Percentiles rank a stretch among this genome's conserved stretches.
Evolutionary conservation across 192 early-diverging fungal species (phyloP).

Genomic region (Backusella australiensis): DNA sequence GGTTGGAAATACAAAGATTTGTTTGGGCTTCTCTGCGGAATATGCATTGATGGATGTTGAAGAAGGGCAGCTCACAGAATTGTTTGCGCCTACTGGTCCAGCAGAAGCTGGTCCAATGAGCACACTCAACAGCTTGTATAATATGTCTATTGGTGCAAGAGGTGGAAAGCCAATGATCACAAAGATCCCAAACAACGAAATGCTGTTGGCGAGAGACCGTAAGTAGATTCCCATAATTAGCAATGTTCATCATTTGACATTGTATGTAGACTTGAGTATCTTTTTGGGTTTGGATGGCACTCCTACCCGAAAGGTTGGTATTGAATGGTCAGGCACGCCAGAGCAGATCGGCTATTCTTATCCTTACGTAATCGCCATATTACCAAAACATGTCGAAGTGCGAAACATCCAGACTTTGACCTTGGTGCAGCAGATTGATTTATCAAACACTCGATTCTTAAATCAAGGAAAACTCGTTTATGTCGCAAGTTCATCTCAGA

Average conservation of each 20-base stretch:
- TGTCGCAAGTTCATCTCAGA: slow-evolving; percentile 59
- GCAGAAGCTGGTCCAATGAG: slow-evolving; percentile 42
- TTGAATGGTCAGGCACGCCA: slow-evolving; percentile 60
- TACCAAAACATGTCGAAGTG: slow-evolving; percentile 75
- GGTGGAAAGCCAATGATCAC: slow-evolving; percentile 58
- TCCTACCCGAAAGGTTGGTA: slow-evolving; percentile 56
- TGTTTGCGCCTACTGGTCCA: slow-evolving; percentile 49
- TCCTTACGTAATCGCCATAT: slow-evolving; percentile 73
- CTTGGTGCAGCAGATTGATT: slow-evolving; percentile 77
- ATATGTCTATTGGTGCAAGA: slow-evolving; percentile 48
- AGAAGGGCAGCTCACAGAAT: slow-evolving; percentile 49
- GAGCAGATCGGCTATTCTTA: slow-evolving; percentile 64
- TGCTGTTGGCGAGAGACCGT: slow-evolving; percentile 62
- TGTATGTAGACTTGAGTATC: slow-evolving; percentile 51
- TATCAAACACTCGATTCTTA: slow-evolving; percentile 63
- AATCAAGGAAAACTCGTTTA: slow-evolving; percentile 75
- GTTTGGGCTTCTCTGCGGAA: slow-evolving; percentile 58
- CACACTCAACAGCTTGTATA: slow-evolving; percentile 44
- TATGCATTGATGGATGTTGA: slow-evolving; percentile 61
- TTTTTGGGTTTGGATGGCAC: slow-evolving; percentile 54
- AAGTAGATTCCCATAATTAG: slow-evolving; percentile 9
- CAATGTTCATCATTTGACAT: no score
- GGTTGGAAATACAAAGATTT: slow-evolving; percentile 68
- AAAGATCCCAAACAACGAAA: slow-evolving; percentile 61
- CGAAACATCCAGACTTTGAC: slow-evolving; percentile 80